phyloP scores from a whole-genome alignment of 495 filamentous ascomycete species.

The Xylaria scruposa region DNA sequence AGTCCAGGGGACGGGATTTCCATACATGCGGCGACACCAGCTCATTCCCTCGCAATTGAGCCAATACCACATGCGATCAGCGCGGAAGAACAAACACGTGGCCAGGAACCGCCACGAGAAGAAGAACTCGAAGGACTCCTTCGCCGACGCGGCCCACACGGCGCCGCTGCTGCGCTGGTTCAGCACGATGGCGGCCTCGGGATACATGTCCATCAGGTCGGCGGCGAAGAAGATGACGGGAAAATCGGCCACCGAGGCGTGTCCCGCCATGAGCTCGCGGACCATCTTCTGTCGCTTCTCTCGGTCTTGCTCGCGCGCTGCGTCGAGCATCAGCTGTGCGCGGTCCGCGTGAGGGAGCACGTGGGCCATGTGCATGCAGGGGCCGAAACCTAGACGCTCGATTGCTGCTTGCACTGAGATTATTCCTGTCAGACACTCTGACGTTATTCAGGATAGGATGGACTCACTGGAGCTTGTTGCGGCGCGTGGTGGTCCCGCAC shows the following conservation, averaged over 20 bases:
- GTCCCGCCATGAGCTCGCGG: constrained; percentile 27
- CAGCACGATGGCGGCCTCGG: constrained; percentile 41
- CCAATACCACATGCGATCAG: constrained; percentile 12
- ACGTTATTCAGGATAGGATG: neutral
- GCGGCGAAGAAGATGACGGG: constrained; percentile 38
- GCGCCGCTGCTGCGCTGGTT: constrained; percentile 34
- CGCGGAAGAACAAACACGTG: constrained; percentile 11
- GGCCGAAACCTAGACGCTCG: constrained; percentile 27
- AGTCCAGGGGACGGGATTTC: neutral
- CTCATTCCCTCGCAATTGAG: neutral
- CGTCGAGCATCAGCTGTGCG: constrained; percentile 28
- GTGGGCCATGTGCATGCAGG: constrained; percentile 37
- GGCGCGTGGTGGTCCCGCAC: constrained; percentile 36
- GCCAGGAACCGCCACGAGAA: constrained; percentile 22
- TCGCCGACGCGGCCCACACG: constrained; percentile 24
- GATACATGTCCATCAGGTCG: constrained; percentile 47
- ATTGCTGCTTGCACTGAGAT: constrained; percentile 37
- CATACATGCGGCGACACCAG: neutral
- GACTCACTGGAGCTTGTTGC: constrained; percentile 25
- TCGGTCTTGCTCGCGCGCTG: constrained; percentile 29
- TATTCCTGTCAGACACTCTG: constrained; percentile 13
- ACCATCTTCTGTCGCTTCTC: constrained; percentile 36
- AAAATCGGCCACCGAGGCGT: constrained; percentile 36
- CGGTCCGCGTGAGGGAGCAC: constrained; percentile 10
- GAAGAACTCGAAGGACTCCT: constrained; percentile 31